A percentile compares a stretch with the other conserved stretches of the same genome.
These are phyloP conservation scores for Pichia norvegensis DNA, from an alignment of 1,139 yeast species.

Conservation along the genomic window DNA sequence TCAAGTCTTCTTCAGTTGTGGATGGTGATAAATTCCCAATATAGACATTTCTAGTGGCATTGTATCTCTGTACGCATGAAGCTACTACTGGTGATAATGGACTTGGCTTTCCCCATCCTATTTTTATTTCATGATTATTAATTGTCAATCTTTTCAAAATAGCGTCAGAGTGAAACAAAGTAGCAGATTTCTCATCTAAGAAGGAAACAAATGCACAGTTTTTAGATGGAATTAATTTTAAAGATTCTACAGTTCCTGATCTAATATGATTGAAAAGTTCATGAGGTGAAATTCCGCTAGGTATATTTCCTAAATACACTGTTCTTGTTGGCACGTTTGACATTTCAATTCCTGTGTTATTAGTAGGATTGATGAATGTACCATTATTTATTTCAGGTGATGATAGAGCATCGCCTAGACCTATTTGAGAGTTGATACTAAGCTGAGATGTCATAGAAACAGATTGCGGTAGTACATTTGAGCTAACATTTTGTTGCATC, in stretches of 20 bases:
- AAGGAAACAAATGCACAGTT: constrained; percentile 60
- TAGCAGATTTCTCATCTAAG: constrained; percentile 52
- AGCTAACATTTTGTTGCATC: constrained; percentile 4
- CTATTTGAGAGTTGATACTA: constrained; percentile 11
- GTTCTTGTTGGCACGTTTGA: constrained; percentile 56
- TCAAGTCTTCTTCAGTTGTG: constrained; percentile 43
- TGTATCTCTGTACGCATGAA: constrained; percentile 51
- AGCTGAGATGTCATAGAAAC: constrained; percentile 15
- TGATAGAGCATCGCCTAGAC: constrained; percentile 4
- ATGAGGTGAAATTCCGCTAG: constrained; percentile 70
- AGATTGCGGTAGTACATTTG: constrained; percentile 6
- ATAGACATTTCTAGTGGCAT: constrained; percentile 58
- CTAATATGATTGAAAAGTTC: constrained; percentile 85
- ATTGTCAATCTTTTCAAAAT: constrained; percentile 49
- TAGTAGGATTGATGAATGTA: not conserved
- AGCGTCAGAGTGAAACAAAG: constrained; percentile 55
- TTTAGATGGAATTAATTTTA: constrained; percentile 46
- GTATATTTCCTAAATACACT: constrained; percentile 84
- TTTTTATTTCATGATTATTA: constrained; percentile 49
- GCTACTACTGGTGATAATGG: constrained; percentile 49
- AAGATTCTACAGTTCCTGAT: constrained; percentile 82
- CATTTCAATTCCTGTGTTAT: not conserved
- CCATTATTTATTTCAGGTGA: constrained; percentile 6
- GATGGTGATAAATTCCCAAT: constrained; percentile 45
- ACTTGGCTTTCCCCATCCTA: constrained; percentile 57